phyloP scores from a whole-genome alignment of 2,329 filamentous ascomycete species.

The Tetracladium maxilliforme region DNA sequence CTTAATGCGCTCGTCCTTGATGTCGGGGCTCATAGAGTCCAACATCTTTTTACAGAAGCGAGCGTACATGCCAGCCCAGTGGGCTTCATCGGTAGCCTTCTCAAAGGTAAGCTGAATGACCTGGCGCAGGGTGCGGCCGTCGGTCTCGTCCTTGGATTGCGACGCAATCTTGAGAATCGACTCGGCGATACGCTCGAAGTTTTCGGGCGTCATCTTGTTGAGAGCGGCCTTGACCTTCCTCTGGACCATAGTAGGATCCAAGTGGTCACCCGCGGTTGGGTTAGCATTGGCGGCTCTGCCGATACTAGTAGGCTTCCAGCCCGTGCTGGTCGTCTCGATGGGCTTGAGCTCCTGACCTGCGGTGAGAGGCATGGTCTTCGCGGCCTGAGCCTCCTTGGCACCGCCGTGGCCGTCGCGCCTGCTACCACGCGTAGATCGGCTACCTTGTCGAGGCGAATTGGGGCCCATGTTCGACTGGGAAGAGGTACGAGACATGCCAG shows the following conservation, averaged over 20 bases:
- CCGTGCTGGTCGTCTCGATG: constrained; percentile 54
- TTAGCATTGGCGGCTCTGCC: constrained; percentile 27
- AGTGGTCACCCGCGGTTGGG: constrained; percentile 34
- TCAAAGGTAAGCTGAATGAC: constrained; percentile 98
- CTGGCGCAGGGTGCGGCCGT: constrained; percentile 88
- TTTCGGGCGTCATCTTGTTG: constrained; percentile 99
- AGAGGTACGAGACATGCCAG: constrained; percentile 49
- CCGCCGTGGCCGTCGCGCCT: constrained; percentile 40
- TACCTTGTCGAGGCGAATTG: constrained; percentile 56
- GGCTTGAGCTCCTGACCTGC: constrained; percentile 69
- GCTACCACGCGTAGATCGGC: constrained; percentile 47
- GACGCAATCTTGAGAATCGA: constrained; percentile 86
- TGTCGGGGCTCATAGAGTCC: constrained; percentile 84
- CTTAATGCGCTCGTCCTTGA: constrained; percentile 86
- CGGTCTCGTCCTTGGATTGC: constrained; percentile 89
- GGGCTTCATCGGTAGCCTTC: constrained; percentile 95
- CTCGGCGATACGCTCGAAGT: constrained; percentile 89
- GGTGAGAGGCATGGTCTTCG: constrained; percentile 86
- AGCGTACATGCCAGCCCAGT: constrained; percentile 98
- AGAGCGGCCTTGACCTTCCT: constrained; percentile 96
- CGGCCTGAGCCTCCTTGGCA: constrained; percentile 51
- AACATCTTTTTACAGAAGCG: constrained; percentile 98
- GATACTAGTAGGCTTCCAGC: constrained; percentile 81
- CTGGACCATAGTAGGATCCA: constrained; percentile 89
- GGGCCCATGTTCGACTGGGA: constrained; percentile 45